phyloP scores from a whole-genome alignment of 306 rosid species.

The Medicago ruthenica region DNA sequence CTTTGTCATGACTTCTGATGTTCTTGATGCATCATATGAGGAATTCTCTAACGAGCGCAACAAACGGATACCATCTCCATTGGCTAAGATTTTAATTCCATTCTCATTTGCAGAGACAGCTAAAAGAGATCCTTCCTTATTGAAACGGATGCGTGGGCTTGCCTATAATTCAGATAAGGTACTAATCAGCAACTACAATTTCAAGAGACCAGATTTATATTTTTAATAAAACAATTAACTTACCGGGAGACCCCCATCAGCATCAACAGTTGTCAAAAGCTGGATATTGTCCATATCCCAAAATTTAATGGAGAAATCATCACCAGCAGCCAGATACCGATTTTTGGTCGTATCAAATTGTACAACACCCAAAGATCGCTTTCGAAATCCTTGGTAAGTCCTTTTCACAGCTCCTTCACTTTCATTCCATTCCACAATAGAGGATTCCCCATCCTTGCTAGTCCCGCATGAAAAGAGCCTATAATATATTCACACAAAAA shows the following conservation, averaged over 20 bases:
- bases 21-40: slow-evolving; percentile 76
- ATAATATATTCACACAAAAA: slow-evolving; percentile 32
- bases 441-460: slow-evolving; percentile 90
- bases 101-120: slow-evolving; percentile 95
- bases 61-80: slow-evolving; percentile 72
- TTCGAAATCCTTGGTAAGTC: slow-evolving; percentile 47
- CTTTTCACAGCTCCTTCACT: slow-evolving; percentile 97
- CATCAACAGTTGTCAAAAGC: slow-evolving; percentile 86
- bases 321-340: slow-evolving; percentile 91
- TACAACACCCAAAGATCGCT: slow-evolving; percentile 30
- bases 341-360: slow-evolving; percentile 55
- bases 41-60: slow-evolving; percentile 72
- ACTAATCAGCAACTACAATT: slow-evolving; percentile 40
- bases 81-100: slow-evolving; percentile 88
- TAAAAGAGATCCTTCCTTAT: slow-evolving; percentile 89
- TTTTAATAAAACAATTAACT: slow-evolving; percentile 47
- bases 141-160: slow-evolving; percentile 96
- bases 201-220: slow-evolving; percentile 11
- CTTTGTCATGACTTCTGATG: slow-evolving; percentile 83
- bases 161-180: slow-evolving; percentile 61
- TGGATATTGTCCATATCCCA: slow-evolving; percentile 98
- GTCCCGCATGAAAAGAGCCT: slow-evolving; percentile 98
- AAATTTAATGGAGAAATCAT: slow-evolving; percentile 93
- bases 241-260: slow-evolving; percentile 97
- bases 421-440: slow-evolving; percentile 98